A percentile compares a stretch with the other conserved stretches of the same genome.
These are phyloP conservation scores for Boletellus ananiceps DNA, from an alignment of 768 basidiomycete genomes.

Conservation along the genomic window DNA sequence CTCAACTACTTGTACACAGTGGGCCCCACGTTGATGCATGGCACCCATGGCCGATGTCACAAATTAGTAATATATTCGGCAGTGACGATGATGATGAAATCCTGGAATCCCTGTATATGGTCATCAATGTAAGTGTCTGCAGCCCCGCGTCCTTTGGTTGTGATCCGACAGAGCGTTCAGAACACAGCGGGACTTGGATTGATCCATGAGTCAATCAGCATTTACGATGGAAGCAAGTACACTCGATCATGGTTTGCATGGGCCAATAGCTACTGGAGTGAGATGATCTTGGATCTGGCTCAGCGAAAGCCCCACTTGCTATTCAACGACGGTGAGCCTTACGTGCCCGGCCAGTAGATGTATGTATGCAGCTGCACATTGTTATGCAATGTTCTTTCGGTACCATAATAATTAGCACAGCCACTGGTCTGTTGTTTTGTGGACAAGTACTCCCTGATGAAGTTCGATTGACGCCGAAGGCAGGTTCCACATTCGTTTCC, in stretches of 20 bases:
- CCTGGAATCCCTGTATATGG: constrained; percentile 51
- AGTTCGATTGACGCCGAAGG: constrained; percentile 16
- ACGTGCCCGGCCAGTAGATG: constrained; percentile 45
- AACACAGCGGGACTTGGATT: constrained; percentile 73
- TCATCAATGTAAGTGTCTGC: constrained; percentile 55
- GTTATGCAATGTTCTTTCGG: too few relatives aligned
- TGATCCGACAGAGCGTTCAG: constrained; percentile 31
- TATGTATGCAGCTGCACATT: background rate
- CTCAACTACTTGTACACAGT: constrained; percentile 31
- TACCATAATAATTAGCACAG: constrained; percentile 10
- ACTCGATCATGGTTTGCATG: constrained; percentile 79
- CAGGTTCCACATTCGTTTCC: constrained; percentile 12
- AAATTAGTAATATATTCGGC: constrained; percentile 68
- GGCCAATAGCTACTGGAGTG: constrained; percentile 81
- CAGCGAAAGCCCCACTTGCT: constrained; percentile 67
- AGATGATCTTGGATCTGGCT: constrained; percentile 77
- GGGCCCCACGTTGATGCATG: constrained; percentile 71
- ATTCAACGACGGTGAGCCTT: constrained; percentile 51
- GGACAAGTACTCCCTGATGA: constrained; percentile 10
- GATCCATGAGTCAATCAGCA: constrained; percentile 70
- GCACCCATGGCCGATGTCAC: constrained; percentile 85
- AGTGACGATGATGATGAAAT: constrained; percentile 72
- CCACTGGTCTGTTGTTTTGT: constrained; percentile 15
- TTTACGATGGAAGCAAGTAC: constrained; percentile 53
- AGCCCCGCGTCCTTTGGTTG: background rate